A percentile compares a stretch with the other conserved stretches of the same genome.
Evolutionary conservation across 2,329 filamentous ascomycete genomes (phyloP).

Genomic region (Aspergillus pseudoterreus): DNA sequence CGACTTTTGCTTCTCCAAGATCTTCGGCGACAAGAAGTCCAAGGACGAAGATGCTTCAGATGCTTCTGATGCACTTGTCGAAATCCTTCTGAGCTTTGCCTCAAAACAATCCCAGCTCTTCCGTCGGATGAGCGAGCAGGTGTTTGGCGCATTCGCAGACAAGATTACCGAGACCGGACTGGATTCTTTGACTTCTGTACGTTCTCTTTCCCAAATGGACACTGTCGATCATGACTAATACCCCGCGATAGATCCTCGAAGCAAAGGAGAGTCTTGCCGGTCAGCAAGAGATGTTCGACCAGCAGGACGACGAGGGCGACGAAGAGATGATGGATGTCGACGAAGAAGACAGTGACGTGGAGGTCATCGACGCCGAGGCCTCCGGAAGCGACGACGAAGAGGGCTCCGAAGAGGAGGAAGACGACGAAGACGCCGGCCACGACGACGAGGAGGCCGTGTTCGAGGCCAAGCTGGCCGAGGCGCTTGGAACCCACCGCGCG

Average conservation of each 20-base stretch:
- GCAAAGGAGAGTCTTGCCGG: constrained; percentile 79
- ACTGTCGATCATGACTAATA: constrained; percentile 33
- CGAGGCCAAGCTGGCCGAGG: constrained; percentile 71
- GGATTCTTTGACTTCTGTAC: constrained; percentile 54
- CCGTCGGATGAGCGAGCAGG: constrained; percentile 80
- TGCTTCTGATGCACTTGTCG: constrained; percentile 70
- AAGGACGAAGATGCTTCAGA: constrained; percentile 49
- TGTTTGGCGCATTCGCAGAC: constrained; percentile 77
- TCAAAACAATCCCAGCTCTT: constrained; percentile 81
- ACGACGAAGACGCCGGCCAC: constrained; percentile 35
- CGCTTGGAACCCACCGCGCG: constrained; percentile 66
- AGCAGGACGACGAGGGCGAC: constrained; percentile 55
- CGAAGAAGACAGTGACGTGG: constrained; percentile 36
- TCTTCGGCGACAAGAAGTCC: constrained; percentile 50
- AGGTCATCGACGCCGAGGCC: constrained; percentile 40
- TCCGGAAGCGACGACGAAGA: constrained; percentile 23
- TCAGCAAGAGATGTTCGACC: constrained; percentile 80
- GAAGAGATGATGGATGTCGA: constrained; percentile 51
- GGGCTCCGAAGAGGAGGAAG: constrained; percentile 39
- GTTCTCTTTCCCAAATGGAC: constrained; percentile 3
- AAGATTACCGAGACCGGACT: constrained; percentile 72
- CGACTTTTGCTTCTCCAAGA: constrained; percentile 67
- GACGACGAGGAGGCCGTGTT: constrained; percentile 58
- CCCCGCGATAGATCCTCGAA: constrained; percentile 59
- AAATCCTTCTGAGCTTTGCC: constrained; percentile 85